Base-by-base conservation (phyloP, 495 filamentous ascomycete genomes). In the Penicillium paxilli region DNA sequence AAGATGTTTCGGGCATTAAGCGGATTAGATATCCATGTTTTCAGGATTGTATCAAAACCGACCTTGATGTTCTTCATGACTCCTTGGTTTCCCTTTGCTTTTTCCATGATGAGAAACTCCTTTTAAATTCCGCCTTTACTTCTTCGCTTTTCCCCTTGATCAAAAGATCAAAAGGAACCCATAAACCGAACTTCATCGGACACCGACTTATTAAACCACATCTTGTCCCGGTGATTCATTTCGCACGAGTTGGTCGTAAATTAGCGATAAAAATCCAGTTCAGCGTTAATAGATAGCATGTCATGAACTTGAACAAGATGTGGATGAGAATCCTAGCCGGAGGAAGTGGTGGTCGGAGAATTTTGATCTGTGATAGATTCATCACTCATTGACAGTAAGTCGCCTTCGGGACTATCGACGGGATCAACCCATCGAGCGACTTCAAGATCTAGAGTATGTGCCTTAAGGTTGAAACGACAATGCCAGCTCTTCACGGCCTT, bases 381-480 rank as follows among this genome's bases (percentile, higher is more conserved):
- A 8, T 52, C 66, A 42, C 66, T 69, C 38, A 53, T 25, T 3
- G 60, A 63, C 19, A 58, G 66, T 4, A 37, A 35, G 14, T 65
- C 55, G 20, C 35, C 22, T 30, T 65, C 47, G n/a, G 65, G 61
- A 20, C 11, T 28, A 17, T 54, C 51, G 5, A 62, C 42, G 8
- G 71, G 65, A 14, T 57, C 42, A 23, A 68, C 60, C 66, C 65
- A 73, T 22, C 59, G 57, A 22, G 60, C 50, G 6, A 69, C 60
- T 23, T 68, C 17, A 24, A 72, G 47, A 37, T 73, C 65, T 6
- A 73, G 47, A 7, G 26, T 64, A 52, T 77, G 74, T 2, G 63
- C 60, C 16, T 51, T 48, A 4, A 66, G 62, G 41, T 62, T 64
- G 40, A 72, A 74, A 17, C 66, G 66, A 58, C 72, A 77, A 35